Evolutionary conservation across 2,329 filamentous ascomycete genomes (phyloP), one percentile per base, ranked within the genome.

Genomic region (Aureobasidium sp.): DNA sequence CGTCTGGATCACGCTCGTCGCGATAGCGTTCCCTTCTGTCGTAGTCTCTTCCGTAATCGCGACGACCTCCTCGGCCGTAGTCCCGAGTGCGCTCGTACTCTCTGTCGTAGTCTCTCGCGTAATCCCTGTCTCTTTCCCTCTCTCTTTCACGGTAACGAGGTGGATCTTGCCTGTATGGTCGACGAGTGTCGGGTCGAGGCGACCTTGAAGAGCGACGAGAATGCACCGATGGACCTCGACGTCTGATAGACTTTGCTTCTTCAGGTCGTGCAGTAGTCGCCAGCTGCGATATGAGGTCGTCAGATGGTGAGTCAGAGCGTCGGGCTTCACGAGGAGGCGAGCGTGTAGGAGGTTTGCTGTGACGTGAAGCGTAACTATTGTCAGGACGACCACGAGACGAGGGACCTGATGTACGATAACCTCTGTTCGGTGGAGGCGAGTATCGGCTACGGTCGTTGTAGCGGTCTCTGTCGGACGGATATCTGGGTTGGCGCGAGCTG

Each of bases 401-500:
- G 24, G 50, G 52, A n/a, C 39, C 40, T 3, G 52, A 42, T n/a
- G 27, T 39, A 42, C 64, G 60, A 33, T 59, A 49, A 17, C 50
- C 52, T 47, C 48, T 47, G 47, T 49, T 49, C 2, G 62, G 50
- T 6, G 64, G 60, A 7, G 64, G 64, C 17, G 62, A 56, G 40
- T 48, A 54, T 50, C 62, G 17, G 33, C 60, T 54, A 45, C 58
- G 39, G 44, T 63, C 61, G 40, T 63, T 53, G 29, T 65, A 61
- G 42, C 60, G 44, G 24, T 64, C 37, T 12, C 54, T 52, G 9
- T 71, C 68, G n/a, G 75, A 72, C 15, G 69, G 65, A 61, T 66
- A 67, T 66, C 70, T 71, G 40, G 71, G 64, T 40, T 69, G 69
- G 24, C 45, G 57, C 24, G 68, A 67, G 59, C 70, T 67, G 65